phyloP scores from a whole-genome alignment of 495 filamentous ascomycete genomes.

The Amniculicola lignicola region DNA sequence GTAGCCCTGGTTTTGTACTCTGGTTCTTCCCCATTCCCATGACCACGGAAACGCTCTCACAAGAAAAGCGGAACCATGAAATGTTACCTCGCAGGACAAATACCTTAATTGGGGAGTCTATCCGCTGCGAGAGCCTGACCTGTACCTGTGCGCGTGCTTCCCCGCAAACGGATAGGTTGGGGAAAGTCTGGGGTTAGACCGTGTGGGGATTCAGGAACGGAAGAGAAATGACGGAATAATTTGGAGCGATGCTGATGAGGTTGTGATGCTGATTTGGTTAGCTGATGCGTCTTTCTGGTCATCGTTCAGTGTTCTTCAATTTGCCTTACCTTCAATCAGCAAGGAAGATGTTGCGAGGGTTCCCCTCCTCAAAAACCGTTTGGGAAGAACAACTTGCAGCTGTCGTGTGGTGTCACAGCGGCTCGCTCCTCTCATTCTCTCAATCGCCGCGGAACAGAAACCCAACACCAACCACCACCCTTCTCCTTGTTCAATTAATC shows the following conservation, averaged over 20 bases:
- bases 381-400: background rate
- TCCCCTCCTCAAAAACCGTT: background rate
- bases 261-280: background rate
- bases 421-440: background rate
- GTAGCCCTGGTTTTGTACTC: constrained; percentile 14
- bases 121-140: background rate
- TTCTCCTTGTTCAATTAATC: too few species aligned
- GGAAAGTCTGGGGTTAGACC: background rate
- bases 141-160: constrained; percentile 2
- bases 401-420: background rate
- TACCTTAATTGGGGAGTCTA: constrained; percentile 1
- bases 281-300: background rate
- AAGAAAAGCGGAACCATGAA: background rate
- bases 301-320: background rate
- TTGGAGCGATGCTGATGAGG: background rate
- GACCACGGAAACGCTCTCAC: constrained; percentile 1
- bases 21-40: constrained; percentile 20
- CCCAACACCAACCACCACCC: background rate
- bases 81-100: background rate
- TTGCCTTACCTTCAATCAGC: background rate
- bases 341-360: too few species aligned
- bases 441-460: background rate
- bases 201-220: constrained; percentile 20
- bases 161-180: constrained; percentile 18
- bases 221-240: constrained; percentile 17